These are phyloP conservation scores for Boletus rubroflammeus DNA, from an alignment of 768 basidiomycete species.

Conservation along the genomic window DNA sequence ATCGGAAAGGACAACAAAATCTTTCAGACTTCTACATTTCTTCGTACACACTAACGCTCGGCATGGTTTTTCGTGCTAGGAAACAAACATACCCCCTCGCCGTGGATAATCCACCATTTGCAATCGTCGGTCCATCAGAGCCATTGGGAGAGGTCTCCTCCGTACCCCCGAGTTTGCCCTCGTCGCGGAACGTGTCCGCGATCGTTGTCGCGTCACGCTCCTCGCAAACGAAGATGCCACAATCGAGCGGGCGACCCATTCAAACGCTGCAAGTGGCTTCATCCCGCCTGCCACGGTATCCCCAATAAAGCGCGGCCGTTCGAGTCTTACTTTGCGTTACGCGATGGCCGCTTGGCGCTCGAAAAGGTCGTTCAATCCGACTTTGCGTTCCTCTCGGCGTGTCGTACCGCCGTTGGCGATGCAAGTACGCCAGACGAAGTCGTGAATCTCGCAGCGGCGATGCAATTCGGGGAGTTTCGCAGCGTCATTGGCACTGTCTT, in stretches of 20 bases:
- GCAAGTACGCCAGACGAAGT: slow-evolving; percentile 18
- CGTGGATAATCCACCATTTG: neutral
- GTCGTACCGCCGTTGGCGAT: slow-evolving; percentile 23
- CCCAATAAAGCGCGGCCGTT: slow-evolving; percentile 8
- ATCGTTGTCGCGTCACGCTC: neutral
- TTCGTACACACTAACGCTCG: slow-evolving; percentile 25
- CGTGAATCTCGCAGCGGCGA: slow-evolving; percentile 4
- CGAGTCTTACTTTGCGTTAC: slow-evolving; percentile 10
- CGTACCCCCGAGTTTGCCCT: slow-evolving; percentile 2
- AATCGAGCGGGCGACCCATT: neutral
- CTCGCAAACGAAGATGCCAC: slow-evolving; percentile 8
- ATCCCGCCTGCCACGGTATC: slow-evolving; percentile 27
- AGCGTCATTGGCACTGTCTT: slow-evolving; percentile 29
- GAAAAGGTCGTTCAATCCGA: neutral
- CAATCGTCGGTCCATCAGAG: neutral
- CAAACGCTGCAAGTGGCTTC: slow-evolving; percentile 15
- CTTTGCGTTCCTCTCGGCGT: slow-evolving; percentile 24
- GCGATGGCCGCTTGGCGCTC: slow-evolving; percentile 7
- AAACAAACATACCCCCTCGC: neutral
- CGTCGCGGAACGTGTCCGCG: neutral
- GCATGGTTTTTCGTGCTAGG: slow-evolving; percentile 9
- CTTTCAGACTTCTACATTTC: slow-evolving; percentile 10
- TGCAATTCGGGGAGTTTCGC: slow-evolving; percentile 21
- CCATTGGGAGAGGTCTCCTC: slow-evolving; percentile 2
- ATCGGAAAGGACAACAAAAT: neutral